Base-by-base conservation (phyloP, 805 yeast species). In the Candida xiaguanensis region DNA sequence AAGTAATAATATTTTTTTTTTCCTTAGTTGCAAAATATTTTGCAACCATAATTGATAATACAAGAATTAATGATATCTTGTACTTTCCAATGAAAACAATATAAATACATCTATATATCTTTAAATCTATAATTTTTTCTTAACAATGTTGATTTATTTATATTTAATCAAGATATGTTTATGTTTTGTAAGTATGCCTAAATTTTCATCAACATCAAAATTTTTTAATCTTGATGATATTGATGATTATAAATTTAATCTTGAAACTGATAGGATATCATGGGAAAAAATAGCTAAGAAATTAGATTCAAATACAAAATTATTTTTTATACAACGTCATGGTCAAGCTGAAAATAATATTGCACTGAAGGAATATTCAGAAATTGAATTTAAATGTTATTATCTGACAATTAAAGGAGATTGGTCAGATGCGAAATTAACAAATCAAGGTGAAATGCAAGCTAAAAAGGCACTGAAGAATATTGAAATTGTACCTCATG, bases 341-440 rank as follows among this genome's bases (percentile, higher is more conserved):
- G 86, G 86, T 7, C 82, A 80, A 54, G 86, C 85, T 0, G 72
- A 61, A 51, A 85, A 80, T 44, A 80, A 80, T 45, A 59, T 64
- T 31, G 75, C 75, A 1, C 74, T 76, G 13, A 59, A 53, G 17
- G 65, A 71, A 43, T 78, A 75, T 47, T 82, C 83, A 6, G 39
- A 62, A 14, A 61, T 65, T 2, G 73, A 55, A 5, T 80, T 60
- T 61, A 26, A 15, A 15, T 61, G 67, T 39, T 43, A 42, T 34
- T 56, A 56, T 54, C 56, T 53, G 85, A 85, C 61, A 74, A 48
- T 47, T 50, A 0, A 43, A 78, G 80, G 80, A 63, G 77, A 2
- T 57, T 58, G 70, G 1, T 80, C 80, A 0, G 82, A 80, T 53
- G 77, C 85, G 3, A 61, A 59, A 40, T 58, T 80, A 34, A 79